A percentile compares a stretch with the other conserved stretches of the same genome.
These are phyloP conservation scores for Salix brachista DNA, from an alignment of 345 rosid species.

Conservation along the genomic window DNA sequence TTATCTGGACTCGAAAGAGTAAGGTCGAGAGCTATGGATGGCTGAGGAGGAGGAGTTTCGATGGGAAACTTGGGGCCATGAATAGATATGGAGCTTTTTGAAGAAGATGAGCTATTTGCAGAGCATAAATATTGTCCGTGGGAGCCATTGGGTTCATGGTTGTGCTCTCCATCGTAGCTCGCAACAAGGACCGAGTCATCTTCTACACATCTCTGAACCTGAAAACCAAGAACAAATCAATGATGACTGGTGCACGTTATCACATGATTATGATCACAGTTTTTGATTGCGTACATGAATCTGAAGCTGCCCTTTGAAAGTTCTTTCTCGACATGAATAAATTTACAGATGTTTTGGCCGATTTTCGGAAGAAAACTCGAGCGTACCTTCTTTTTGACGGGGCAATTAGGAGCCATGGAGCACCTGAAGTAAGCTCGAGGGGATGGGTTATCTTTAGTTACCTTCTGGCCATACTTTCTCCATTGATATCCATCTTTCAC, in stretches of 20 bases:
- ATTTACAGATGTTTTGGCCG: not conserved
- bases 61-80: not conserved
- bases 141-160: conserved; percentile 27
- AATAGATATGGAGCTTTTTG: not conserved
- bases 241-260: not conserved
- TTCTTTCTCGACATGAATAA: no score
- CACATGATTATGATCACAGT: not conserved
- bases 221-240: not conserved
- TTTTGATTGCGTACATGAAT: not conserved
- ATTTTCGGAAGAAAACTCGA: not conserved
- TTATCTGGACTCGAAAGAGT: conserved; percentile 19
- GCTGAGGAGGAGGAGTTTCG: not conserved
- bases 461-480: conserved; percentile 72
- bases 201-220: conserved; percentile 52
- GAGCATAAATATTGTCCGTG: not conserved
- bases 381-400: conserved; percentile 58
- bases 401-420: conserved; percentile 49
- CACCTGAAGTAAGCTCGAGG: conserved; percentile 67
- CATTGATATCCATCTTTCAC: conserved; percentile 64
- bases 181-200: conserved; percentile 41
- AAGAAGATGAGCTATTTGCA: not conserved
- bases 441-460: conserved; percentile 54
- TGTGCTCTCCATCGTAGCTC: conserved; percentile 64
- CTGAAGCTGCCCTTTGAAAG: no score
- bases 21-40: conserved; percentile 28